Evolutionary conservation across 2,329 filamentous ascomycete genomes (phyloP).

Genomic region (Harringtonia lauricola): DNA sequence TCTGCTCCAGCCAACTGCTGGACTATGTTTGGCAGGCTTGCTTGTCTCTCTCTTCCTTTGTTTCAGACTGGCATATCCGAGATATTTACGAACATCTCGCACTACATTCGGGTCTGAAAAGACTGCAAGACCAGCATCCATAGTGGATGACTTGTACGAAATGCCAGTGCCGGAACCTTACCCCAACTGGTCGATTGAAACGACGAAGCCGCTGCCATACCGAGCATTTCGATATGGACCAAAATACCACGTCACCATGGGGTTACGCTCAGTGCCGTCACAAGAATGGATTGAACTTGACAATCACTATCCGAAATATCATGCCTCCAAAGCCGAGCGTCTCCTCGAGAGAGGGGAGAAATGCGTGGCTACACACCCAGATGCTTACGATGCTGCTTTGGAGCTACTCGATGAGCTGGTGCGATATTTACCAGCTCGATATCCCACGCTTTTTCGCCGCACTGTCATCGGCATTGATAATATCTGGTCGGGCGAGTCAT

Average conservation of each 20-base stretch:
- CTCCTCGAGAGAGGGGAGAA: constrained; percentile 56
- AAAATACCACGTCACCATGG: constrained; percentile 68
- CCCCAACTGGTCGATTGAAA: constrained; percentile 54
- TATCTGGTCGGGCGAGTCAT: constrained; percentile 56
- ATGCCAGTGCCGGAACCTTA: constrained; percentile 51
- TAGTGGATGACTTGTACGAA: too few species aligned
- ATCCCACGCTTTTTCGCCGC: constrained; percentile 57
- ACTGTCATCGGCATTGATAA: constrained; percentile 60
- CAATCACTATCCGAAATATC: constrained; percentile 63
- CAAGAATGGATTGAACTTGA: constrained; percentile 80
- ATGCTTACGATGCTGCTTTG: constrained; percentile 59
- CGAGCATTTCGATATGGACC: constrained; percentile 69
- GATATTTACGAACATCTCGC: background rate
- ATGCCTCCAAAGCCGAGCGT: constrained; percentile 58
- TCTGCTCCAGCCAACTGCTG: background rate
- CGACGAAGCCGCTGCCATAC: constrained; percentile 66
- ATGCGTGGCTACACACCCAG: constrained; percentile 57
- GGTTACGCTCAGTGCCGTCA: constrained; percentile 56
- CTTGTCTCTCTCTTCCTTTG: background rate
- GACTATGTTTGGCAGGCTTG: background rate
- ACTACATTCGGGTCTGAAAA: too few species aligned
- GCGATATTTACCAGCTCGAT: constrained; percentile 61
- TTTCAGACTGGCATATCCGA: background rate
- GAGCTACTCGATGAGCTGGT: constrained; percentile 67
- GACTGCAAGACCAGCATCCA: too few species aligned